Conservation (phyloP, 1,284 basidiomycete species). For the Ganoderma sinense region DNA sequence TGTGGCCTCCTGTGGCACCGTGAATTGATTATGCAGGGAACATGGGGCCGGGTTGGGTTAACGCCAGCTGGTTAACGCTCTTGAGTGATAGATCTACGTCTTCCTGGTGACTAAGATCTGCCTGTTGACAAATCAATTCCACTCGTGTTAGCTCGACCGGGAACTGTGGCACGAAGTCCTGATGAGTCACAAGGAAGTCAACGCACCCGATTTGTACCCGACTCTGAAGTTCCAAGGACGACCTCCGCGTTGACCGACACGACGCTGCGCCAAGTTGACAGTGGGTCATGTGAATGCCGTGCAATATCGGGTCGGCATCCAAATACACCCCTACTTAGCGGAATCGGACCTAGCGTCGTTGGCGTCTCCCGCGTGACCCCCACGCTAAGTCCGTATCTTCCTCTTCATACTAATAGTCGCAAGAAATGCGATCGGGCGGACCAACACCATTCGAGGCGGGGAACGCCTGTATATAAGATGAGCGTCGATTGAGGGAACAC, state of each 20-base stretch:
- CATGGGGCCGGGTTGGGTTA: neutral
- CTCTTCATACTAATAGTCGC: too few species aligned
- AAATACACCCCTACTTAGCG: neutral
- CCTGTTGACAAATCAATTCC: neutral
- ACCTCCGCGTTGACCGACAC: too few species aligned
- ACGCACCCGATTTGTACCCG: neutral
- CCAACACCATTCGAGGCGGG: neutral
- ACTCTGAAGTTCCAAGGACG: too few species aligned
- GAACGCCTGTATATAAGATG: neutral
- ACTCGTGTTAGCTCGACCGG: neutral
- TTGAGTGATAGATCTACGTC: neutral
- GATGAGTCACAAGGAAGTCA: neutral
- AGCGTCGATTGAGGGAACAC: neutral
- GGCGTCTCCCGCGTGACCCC: neutral
- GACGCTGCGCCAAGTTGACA: neutral
- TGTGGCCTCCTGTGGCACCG: neutral
- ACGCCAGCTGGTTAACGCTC: too few species aligned
- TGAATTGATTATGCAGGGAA: neutral
- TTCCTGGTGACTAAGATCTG: neutral
- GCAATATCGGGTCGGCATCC: neutral
- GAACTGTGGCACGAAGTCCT: neutral
- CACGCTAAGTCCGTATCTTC: neutral
- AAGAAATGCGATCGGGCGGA: neutral
- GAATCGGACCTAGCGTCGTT: neutral
- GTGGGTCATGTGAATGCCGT: neutral